phyloP scores from a whole-genome alignment of 768 basidiomycete genomes.

The Suillus placidus region DNA sequence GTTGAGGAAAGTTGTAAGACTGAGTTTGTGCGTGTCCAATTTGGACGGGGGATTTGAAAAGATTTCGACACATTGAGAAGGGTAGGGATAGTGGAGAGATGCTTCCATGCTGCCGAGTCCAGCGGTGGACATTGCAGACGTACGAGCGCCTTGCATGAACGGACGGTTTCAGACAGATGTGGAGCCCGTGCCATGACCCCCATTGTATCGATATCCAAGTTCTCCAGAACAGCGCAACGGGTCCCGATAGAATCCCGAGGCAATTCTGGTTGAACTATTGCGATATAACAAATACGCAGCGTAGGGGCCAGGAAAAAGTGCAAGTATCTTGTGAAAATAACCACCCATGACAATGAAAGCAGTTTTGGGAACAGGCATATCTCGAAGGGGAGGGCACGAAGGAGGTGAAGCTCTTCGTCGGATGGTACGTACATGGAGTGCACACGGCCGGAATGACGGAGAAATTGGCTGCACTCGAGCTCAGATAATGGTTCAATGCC shows the following conservation, averaged over 20 bases:
- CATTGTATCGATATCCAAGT: not conserved
- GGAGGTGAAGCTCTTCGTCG: not conserved
- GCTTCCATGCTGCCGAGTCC: not conserved
- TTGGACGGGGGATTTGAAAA: not conserved
- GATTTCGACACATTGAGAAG: not conserved
- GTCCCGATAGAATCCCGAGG: not conserved
- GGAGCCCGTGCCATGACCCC: not conserved
- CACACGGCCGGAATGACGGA: not conserved
- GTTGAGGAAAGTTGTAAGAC: not conserved
- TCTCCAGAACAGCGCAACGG: not conserved
- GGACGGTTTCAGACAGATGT: not conserved
- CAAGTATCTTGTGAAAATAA: not conserved
- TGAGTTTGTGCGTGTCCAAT: not conserved
- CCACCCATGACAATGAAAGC: not conserved
- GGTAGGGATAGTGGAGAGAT: not conserved
- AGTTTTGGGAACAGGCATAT: not conserved
- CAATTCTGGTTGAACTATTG: not conserved
- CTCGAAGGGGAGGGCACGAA: not conserved
- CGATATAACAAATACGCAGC: not conserved
- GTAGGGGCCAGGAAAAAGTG: not conserved
- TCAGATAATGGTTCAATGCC: not conserved
- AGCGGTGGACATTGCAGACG: not conserved
- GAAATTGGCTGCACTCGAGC: not conserved
- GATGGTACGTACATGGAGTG: not conserved
- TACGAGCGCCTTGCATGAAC: not conserved